These are phyloP conservation scores for Tritrichomonas foetus DNA, from an alignment of 208 protist genomes.

Conservation along the genomic window DNA sequence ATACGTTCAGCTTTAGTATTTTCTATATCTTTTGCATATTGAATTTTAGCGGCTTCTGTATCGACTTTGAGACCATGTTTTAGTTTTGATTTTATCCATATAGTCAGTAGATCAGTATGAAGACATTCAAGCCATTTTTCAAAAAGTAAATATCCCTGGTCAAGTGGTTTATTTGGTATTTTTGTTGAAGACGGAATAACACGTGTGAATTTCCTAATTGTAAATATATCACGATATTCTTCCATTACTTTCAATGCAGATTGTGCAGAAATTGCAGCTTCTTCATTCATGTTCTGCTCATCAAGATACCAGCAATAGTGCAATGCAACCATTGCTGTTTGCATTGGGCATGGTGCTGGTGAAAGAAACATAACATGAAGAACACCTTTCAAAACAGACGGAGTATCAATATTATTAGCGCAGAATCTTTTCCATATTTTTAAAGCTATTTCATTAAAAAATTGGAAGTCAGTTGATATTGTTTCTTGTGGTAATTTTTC, in stretches of 20 bases:
- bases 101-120: neutral
- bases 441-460: neutral
- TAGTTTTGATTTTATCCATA: neutral
- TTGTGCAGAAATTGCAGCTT: neutral
- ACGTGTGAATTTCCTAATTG: neutral
- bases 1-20: neutral
- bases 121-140: conserved; percentile 23
- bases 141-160: neutral
- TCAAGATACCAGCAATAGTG: neutral
- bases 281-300: neutral
- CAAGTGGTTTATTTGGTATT: conserved; percentile 14
- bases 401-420: neutral
- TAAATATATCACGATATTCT: neutral
- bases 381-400: neutral
- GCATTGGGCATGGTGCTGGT: conserved; percentile 5
- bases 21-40: conserved; percentile 16
- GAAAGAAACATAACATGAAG: neutral
- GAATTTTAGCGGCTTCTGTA: neutral
- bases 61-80: neutral
- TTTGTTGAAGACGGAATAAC: neutral
- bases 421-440: neutral
- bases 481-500: neutral
- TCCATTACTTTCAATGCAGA: neutral
- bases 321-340: neutral
- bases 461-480: neutral